Percentiles rank a stretch among this genome's conserved stretches.
Conservation (phyloP, 225 moss, liverwort and hornwort genomes). For the Marchantia polymorpha region DNA sequence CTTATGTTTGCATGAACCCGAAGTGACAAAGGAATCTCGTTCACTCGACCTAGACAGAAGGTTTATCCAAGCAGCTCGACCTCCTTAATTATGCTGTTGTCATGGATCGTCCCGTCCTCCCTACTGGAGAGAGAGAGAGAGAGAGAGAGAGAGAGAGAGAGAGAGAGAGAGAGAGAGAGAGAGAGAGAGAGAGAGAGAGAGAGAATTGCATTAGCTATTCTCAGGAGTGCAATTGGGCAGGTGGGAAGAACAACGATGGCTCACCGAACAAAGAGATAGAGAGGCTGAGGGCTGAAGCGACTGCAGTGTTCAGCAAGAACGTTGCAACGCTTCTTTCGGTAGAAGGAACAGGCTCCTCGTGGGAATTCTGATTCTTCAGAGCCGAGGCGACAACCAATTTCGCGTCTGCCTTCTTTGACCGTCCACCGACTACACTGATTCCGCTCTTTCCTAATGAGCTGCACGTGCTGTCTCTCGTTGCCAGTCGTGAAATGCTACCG, state of each 20-base stretch:
- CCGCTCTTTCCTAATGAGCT: slow-evolving; percentile 1
- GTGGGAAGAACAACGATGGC: neutral
- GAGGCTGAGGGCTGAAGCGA: slow-evolving; percentile 72
- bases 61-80: too few species aligned
- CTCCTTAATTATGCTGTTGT: too few species aligned
- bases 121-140: neutral
- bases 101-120: too few species aligned
- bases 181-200: neutral
- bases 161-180: neutral
- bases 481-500: slow-evolving; percentile 6
- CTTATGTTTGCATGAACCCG: too few species aligned
- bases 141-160: neutral
- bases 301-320: slow-evolving; percentile 36
- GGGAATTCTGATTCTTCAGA: neutral
- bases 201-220: neutral
- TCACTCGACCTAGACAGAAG: too few species aligned
- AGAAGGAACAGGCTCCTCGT: neutral
- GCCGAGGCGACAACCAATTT: slow-evolving; percentile 12
- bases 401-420: slow-evolving; percentile 1
- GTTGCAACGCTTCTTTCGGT: neutral
- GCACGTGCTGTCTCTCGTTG: neutral
- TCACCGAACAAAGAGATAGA: slow-evolving; percentile 70
- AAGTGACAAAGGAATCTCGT: too few species aligned
- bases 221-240: neutral
- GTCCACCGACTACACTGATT: neutral